Evolutionary conservation across 177 flowering plant genomes (phyloP).

Genomic region (Tripterygium wilfordii): DNA sequence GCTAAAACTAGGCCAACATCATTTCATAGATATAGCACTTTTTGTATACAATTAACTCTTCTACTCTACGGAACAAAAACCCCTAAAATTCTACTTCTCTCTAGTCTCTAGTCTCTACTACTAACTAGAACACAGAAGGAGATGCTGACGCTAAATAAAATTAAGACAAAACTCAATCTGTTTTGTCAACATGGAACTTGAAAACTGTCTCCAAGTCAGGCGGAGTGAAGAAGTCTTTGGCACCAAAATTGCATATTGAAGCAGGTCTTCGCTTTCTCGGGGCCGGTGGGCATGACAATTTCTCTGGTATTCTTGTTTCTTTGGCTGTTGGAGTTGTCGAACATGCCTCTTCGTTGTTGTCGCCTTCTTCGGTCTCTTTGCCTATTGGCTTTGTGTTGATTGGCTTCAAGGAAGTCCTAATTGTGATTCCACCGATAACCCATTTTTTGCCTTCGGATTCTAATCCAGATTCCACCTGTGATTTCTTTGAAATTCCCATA

Average conservation of each 20-base stretch:
- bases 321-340: constrained; percentile 64
- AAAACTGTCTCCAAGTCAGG: constrained; percentile 76
- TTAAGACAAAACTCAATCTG: constrained; percentile 24
- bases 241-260: constrained; percentile 35
- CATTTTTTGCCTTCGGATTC: constrained; percentile 47
- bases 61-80: neutral
- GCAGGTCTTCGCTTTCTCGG: constrained; percentile 69
- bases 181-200: constrained; percentile 43
- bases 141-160: too few relatives aligned
- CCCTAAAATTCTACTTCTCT: constrained; percentile 1
- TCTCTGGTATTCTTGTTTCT: constrained; percentile 63
- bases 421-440: constrained; percentile 43
- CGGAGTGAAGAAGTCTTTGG: constrained; percentile 55
- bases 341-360: constrained; percentile 16
- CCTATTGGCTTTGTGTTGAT: constrained; percentile 33
- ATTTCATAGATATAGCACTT: too few relatives aligned
- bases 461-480: constrained; percentile 25
- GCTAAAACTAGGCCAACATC: too few relatives aligned
- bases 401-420: constrained; percentile 32
- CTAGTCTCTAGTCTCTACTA: neutral
- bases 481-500: constrained; percentile 56
- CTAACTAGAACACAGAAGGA: too few relatives aligned
- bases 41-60: neutral
- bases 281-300: constrained; percentile 66
- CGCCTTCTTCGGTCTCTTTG: constrained; percentile 19